Evolutionary conservation across 1,139 yeast species (phyloP), one percentile per base, ranked within the genome.

Genomic region (Candida sanyaensis): DNA sequence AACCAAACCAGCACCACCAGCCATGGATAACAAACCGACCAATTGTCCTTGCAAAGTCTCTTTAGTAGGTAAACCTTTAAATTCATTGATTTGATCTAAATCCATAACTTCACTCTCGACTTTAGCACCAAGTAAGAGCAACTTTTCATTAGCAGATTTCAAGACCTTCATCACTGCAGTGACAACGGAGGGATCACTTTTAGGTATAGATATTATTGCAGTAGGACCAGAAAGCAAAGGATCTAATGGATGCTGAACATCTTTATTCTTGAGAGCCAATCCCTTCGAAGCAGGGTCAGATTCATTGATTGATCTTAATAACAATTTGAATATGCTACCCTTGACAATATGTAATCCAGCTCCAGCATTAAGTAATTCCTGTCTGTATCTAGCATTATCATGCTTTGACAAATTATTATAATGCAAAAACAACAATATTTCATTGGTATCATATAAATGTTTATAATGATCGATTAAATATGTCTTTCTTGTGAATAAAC

Each of bases 1-100:
- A 6, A 88, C 96, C 64, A 92, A 77, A 3, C 96, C 96, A 40
- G 91, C 95, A 61, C 97, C 98, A 51, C 96, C 89, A 54, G 88
- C 77, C 49, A 87, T 71, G 12, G 92, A 85, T 64, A 92, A 81
- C 51, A 90, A 76, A n/a, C 96, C 96, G 24, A 88, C 86, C 58
- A 93, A 78, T 73, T 91, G 90, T 17, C 88, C 82, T 53, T 89
- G 93, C 57, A 92, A 73, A 57, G 84, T 84, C 42, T 80, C 83
- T 63, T 85, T 75, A 5, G 84, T 69, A 38, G 96, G 96, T 61
- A 92, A 77, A 33, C 78, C 80, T 71, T 89, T 88, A 72, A 89
- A 88, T 50, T 71, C 59, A 48, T 81, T 73, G 46, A 93, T 70
- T 46, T 83, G 77, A 1, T 69, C 70, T 36, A 81, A 59, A 56